Evolutionary conservation across 768 basidiomycete genomes (phyloP).

Genomic region (Botryobasidium botryosum): DNA sequence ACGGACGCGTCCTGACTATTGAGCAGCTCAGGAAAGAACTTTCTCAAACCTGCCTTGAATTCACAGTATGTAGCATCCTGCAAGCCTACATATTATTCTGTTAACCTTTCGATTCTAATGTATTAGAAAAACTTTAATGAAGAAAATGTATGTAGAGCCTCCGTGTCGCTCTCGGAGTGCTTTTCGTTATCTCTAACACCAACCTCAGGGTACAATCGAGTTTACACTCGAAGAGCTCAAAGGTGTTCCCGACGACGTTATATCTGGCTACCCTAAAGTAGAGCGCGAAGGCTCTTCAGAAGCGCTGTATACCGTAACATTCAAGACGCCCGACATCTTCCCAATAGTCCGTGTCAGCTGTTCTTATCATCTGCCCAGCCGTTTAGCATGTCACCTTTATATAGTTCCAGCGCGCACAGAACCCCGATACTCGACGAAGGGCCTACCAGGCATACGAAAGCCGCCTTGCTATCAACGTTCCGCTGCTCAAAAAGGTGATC

Average conservation of each 20-base stretch:
- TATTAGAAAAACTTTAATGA: constrained; percentile 87
- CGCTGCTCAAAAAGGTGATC: constrained; percentile 48
- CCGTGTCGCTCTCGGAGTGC: too few relatives aligned
- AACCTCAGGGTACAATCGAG: too few relatives aligned
- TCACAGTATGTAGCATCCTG: constrained; percentile 35
- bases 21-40: constrained; percentile 51
- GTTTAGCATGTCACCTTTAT: background rate
- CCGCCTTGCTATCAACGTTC: constrained; percentile 51
- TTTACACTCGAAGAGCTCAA: constrained; percentile 52
- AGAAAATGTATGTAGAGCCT: too few relatives aligned
- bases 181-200: too few relatives aligned
- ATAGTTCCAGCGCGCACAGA: constrained; percentile 67
- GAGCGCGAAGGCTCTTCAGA: constrained; percentile 26
- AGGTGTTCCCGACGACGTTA: constrained; percentile 63
- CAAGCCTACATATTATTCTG: background rate
- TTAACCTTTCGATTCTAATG: background rate
- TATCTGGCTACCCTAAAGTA: constrained; percentile 59
- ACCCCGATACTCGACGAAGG: constrained; percentile 45
- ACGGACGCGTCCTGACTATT: too few relatives aligned
- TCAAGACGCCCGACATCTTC: constrained; percentile 69
- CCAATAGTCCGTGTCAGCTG: constrained; percentile 55
- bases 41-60: constrained; percentile 59
- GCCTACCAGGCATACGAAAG: constrained; percentile 54
- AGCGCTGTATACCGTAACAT: constrained; percentile 55
- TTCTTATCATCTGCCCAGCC: too few relatives aligned